Evolutionary conservation across 495 filamentous ascomycete genomes (phyloP).

Genomic region (Neurospora sp.): DNA sequence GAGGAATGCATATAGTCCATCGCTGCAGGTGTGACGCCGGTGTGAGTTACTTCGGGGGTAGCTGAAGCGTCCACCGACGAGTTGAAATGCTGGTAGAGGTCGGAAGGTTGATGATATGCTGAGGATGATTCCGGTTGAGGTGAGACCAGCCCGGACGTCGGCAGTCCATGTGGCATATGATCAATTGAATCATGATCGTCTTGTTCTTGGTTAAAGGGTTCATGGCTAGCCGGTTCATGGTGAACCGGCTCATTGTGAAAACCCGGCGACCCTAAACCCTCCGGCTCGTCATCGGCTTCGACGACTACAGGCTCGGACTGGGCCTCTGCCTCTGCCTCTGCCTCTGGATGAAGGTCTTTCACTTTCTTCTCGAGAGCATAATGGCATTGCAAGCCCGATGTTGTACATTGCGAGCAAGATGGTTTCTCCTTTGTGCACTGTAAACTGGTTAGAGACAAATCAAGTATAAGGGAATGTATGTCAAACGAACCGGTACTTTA

Average conservation of each 20-base stretch:
- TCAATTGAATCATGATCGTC: neutral
- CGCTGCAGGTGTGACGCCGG: neutral
- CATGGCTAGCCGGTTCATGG: neutral
- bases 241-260: constrained; percentile 6
- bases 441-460: neutral
- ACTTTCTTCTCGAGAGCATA: constrained; percentile 22
- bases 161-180: constrained; percentile 2
- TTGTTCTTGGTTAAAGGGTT: neutral
- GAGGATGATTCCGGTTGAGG: constrained; percentile 10
- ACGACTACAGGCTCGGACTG: neutral
- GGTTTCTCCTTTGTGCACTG: constrained; percentile 34
- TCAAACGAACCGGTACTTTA: constrained; percentile 16
- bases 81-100: constrained; percentile 14
- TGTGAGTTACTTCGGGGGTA: constrained; percentile 1
- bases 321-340: constrained; percentile 3
- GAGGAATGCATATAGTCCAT: constrained; percentile 7
- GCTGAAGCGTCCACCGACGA: neutral
- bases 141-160: neutral
- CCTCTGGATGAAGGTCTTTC: neutral
- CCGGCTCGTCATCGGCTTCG: constrained; percentile 15
- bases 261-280: constrained; percentile 19
- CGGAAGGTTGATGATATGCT: constrained; percentile 5
- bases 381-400: constrained; percentile 17
- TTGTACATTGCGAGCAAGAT: constrained; percentile 25
- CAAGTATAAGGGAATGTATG: neutral